These are phyloP conservation scores for Puccinia novopanici DNA, from an alignment of 1,284 basidiomycete genomes.

Conservation along the genomic window DNA sequence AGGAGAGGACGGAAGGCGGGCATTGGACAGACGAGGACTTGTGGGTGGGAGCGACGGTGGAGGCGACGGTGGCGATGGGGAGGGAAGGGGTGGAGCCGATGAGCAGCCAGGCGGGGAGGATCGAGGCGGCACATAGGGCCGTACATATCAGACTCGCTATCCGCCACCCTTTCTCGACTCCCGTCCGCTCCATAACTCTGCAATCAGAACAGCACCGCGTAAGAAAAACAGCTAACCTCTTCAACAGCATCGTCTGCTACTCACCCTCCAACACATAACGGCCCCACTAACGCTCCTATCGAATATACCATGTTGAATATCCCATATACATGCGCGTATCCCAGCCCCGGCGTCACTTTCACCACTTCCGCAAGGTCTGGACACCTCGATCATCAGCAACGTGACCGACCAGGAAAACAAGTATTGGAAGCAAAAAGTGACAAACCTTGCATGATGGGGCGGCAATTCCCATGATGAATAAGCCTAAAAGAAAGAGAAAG, in stretches of 20 bases:
- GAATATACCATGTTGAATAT: conserved; percentile 45
- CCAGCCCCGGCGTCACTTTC: conserved; percentile 30
- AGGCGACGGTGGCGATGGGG: no score
- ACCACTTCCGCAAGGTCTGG: conserved; percentile 42
- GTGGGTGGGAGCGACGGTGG: no score
- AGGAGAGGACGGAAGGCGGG: no score
- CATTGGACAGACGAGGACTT: no score
- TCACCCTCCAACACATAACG: conserved; percentile 40
- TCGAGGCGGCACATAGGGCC: conserved; percentile 5
- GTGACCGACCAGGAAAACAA: not conserved
- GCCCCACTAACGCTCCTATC: conserved; percentile 18
- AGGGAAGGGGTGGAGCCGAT: not conserved
- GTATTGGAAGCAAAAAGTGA: not conserved
- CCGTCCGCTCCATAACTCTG: not conserved
- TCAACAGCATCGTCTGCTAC: not conserved
- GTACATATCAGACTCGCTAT: conserved; percentile 1
- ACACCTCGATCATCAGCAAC: not conserved
- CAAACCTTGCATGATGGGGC: conserved; percentile 45
- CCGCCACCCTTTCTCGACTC: conserved; percentile 10
- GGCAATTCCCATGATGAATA: conserved; percentile 34
- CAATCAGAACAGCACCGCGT: not conserved
- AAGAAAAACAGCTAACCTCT: no score
- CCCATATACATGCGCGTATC: conserved; percentile 43
- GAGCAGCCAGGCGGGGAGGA: conserved; percentile 25
- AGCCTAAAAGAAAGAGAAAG: not conserved